A percentile compares a stretch with the other conserved stretches of the same genome.
Evolutionary conservation across 176 grass and related monocot species (phyloP).

Genomic region (Phragmites australis): DNA sequence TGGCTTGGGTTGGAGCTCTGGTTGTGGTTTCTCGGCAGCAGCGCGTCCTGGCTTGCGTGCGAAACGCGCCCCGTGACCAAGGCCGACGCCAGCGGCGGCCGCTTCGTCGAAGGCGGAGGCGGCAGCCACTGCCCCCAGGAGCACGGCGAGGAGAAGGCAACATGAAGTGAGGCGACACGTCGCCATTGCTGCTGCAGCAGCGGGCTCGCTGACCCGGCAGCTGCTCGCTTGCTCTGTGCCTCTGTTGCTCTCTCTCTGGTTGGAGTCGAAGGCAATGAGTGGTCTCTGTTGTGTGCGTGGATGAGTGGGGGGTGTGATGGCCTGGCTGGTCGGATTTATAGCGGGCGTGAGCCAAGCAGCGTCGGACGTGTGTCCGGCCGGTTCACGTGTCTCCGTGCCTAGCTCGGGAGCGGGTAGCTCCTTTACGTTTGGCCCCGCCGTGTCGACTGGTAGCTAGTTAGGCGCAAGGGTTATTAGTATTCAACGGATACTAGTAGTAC

Average conservation of each 20-base stretch:
- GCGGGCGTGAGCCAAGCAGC: background rate
- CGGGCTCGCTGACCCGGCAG: background rate
- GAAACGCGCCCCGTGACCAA: constrained; percentile 7
- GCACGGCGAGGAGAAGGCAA: constrained; percentile 12
- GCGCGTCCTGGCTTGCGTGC: background rate
- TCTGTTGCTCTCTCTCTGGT: background rate
- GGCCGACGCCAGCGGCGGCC: background rate
- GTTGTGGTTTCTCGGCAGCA: background rate
- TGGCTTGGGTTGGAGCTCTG: background rate
- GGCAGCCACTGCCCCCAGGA: background rate
- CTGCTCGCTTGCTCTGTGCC: background rate
- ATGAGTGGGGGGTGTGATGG: background rate
- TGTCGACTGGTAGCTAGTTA: background rate
- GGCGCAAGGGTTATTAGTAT: background rate
- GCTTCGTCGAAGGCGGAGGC: background rate
- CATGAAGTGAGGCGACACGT: background rate
- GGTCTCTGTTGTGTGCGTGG: background rate
- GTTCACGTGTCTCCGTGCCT: no score
- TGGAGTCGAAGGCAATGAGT: background rate
- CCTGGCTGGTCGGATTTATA: background rate
- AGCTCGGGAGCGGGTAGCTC: no score
- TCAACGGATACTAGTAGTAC: background rate
- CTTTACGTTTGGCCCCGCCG: background rate
- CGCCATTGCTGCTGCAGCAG: constrained; percentile 7
- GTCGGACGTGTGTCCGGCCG: background rate